Conservation (phyloP, 176 grass and related monocot genomes). For the Oryza glaberrima region DNA sequence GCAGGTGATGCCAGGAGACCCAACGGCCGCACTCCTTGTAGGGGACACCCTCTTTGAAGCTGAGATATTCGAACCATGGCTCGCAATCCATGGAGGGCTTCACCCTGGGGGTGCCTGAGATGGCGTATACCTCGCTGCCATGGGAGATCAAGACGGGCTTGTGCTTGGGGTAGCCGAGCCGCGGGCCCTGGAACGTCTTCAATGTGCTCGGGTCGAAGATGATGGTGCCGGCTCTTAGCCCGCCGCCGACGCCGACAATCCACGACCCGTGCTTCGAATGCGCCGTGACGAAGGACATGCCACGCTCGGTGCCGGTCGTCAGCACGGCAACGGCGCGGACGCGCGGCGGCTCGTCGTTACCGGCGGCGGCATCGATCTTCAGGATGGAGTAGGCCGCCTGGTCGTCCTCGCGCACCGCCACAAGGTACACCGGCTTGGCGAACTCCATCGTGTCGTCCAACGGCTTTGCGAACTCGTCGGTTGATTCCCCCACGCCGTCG, state of each 20-base stretch:
- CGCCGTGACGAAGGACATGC: constrained; percentile 7
- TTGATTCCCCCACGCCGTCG: neutral
- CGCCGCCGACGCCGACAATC: neutral
- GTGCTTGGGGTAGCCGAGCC: neutral
- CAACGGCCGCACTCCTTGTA: neutral
- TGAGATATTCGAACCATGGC: constrained; percentile 7
- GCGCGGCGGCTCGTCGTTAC: neutral
- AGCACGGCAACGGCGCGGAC: neutral
- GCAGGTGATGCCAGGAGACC: neutral
- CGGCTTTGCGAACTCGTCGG: neutral
- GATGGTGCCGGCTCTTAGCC: too few relatives aligned
- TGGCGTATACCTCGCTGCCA: constrained; percentile 10
- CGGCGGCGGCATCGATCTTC: neutral
- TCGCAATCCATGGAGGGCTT: neutral
- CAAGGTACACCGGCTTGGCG: neutral
- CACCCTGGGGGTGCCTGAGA: constrained; percentile 2
- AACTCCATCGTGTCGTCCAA: neutral
- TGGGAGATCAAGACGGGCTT: constrained; percentile 23
- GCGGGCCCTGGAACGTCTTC: neutral
- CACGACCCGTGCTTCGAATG: constrained; percentile 4
- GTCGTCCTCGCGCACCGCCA: neutral
- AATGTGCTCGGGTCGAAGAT: too few relatives aligned
- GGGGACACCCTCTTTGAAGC: neutral
- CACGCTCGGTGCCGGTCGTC: neutral
- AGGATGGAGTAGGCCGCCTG: neutral